Evolutionary conservation across 1,139 yeast species (phyloP).

Genomic region (Suhomyces maxii): DNA sequence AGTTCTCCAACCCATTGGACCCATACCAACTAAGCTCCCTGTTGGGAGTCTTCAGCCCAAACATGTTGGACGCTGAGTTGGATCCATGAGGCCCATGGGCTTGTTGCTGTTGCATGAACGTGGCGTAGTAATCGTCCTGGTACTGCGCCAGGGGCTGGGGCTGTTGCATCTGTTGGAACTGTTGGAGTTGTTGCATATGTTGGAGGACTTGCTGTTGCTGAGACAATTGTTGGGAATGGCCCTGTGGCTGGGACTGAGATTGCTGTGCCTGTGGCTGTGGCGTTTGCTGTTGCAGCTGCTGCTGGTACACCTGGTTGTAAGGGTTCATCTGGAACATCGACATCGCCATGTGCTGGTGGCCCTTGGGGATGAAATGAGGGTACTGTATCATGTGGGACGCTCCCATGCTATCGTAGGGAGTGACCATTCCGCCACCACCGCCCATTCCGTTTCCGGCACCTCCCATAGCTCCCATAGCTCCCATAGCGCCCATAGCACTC

Average conservation of each 20-base stretch:
- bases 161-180: constrained; percentile 4
- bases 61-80: constrained; percentile 10
- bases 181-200: constrained; percentile 4
- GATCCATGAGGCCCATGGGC: constrained; percentile 4
- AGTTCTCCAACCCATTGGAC: constrained; percentile 4
- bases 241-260: neutral
- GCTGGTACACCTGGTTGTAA: constrained; percentile 9
- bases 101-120: constrained; percentile 5
- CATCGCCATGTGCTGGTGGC: constrained; percentile 10
- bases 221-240: neutral
- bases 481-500: neutral
- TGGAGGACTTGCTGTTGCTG: constrained; percentile 3
- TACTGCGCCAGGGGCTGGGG: neutral
- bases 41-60: constrained; percentile 5
- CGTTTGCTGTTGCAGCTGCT: constrained; percentile 1
- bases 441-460: neutral
- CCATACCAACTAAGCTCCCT: constrained; percentile 10
- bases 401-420: neutral
- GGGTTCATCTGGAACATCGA: constrained; percentile 10
- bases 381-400: constrained; percentile 16
- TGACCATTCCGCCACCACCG: neutral
- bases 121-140: constrained; percentile 7
- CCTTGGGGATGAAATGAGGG: constrained; percentile 15
- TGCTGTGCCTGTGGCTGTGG: constrained; percentile 3
- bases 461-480: neutral